Base-by-base conservation (phyloP, 345 rosid species). In the Arabidopsis suecica region DNA sequence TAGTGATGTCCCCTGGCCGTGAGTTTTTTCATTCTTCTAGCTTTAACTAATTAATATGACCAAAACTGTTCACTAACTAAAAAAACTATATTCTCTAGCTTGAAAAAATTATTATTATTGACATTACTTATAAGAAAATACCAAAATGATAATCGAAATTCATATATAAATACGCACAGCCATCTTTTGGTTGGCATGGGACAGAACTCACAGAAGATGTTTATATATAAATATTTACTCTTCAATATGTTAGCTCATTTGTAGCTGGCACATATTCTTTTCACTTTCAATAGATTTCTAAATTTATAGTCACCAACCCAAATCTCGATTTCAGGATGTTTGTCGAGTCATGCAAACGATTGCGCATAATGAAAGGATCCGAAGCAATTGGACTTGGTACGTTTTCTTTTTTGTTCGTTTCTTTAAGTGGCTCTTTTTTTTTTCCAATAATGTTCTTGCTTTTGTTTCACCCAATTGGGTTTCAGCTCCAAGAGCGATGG, bases 361-460 rank as follows among this genome's bases (percentile, higher is more conserved):
- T 93, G 74, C 97, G 97, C 81, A 83, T 91, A 62, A 89, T 93
- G 97, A 93, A 89, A 80, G 96, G 96, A 73, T 89, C 98, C 1
- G 98, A 93, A 80, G 96, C 96, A 45, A 85, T 91, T 80, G 97
- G 98, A n/a, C 92, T 91, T 9, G 96, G 98, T 93, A 87, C 6
- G 42, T 18, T 50, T 61, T 55, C 22, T 60, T 60, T 48, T 22
- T 23, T 70, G 47, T 37, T 48, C 7, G 10, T 47, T 60, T 48
- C 14, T 9, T 6, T n/a, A 14, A 22, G 14, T 30, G 33, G 6
- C 8, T 41, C 20, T 14, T 9, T 13, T 20, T 36, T 20, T 9
- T 0, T 14, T 40, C 2, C 3, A 41, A 55, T 9, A 49, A 11
- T 23, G 41, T 30, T 56, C 20, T 42, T 42, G 9, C 14, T 9